A percentile compares a stretch with the other conserved stretches of the same genome.
Conservation (phyloP, 306 rosid genomes). For the Mimosa bimucronata region DNA sequence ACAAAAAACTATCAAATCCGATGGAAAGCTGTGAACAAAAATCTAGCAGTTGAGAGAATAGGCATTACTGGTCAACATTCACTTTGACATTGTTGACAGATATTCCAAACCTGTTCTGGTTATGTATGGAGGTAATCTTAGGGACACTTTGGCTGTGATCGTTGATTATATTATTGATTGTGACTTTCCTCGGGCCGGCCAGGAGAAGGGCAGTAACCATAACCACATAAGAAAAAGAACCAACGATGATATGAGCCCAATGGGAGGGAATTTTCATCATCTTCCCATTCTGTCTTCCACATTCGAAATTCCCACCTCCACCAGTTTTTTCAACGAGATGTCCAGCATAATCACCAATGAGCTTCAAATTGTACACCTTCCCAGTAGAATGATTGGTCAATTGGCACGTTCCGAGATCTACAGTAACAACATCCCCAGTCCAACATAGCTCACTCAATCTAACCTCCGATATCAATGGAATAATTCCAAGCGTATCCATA, state of each 20-base stretch:
- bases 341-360: constrained; percentile 98
- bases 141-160: not conserved
- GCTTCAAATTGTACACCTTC: constrained; percentile 77
- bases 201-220: too few relatives aligned
- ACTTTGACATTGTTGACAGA: not conserved
- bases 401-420: constrained; percentile 71
- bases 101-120: not conserved
- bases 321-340: constrained; percentile 80
- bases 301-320: constrained; percentile 94
- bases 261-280: constrained; percentile 75
- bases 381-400: constrained; percentile 89
- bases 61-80: not conserved
- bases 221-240: too few relatives aligned
- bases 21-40: not conserved
- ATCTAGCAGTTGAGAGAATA: not conserved
- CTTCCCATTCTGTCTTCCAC: constrained; percentile 90
- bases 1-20: not conserved
- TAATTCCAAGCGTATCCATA: constrained; percentile 75
- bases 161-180: too few relatives aligned
- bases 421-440: constrained; percentile 81
- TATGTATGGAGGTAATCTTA: not conserved
- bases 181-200: too few relatives aligned
- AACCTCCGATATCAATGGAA: constrained; percentile 46
- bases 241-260: constrained; percentile 32
- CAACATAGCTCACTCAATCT: constrained; percentile 48